A percentile compares a stretch with the other conserved stretches of the same genome.
Evolutionary conservation across 2,329 filamentous ascomycete species (phyloP).

Genomic region (Neoarthrinium moseri): DNA sequence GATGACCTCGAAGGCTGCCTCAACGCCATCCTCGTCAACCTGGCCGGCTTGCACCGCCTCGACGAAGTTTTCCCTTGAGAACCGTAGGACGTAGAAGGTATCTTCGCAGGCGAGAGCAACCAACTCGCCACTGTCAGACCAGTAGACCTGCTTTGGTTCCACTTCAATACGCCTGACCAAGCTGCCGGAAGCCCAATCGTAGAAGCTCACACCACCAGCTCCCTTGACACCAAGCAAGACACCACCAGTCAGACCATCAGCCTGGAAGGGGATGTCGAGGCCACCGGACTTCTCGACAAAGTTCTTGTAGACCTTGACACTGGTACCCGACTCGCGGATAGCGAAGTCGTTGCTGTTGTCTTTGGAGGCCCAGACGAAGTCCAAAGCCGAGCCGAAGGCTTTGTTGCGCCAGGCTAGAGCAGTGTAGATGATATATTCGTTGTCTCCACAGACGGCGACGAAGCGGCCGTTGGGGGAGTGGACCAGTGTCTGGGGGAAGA

Average conservation of each 20-base stretch:
- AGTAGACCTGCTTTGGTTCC: constrained; percentile 76
- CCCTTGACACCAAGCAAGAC: constrained; percentile 92
- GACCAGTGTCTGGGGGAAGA: constrained; percentile 90
- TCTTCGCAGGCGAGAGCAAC: constrained; percentile 93
- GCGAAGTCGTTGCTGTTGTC: constrained; percentile 98
- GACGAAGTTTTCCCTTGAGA: constrained; percentile 84
- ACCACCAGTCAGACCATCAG: constrained; percentile 86
- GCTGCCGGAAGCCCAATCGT: constrained; percentile 89
- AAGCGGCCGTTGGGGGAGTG: constrained; percentile 96
- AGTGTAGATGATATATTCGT: constrained; percentile 99
- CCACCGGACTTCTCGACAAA: constrained; percentile 89
- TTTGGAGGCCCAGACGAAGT: constrained; percentile 96
- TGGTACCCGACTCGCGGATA: constrained; percentile 90
- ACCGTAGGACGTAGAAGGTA: constrained; percentile 90
- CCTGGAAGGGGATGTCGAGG: constrained; percentile 91
- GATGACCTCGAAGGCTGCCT: constrained; percentile 93
- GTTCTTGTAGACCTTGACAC: constrained; percentile 96
- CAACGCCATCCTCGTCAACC: constrained; percentile 87
- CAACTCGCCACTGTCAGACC: constrained; percentile 94
- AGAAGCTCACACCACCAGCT: constrained; percentile 91
- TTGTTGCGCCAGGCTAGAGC: constrained; percentile 96
- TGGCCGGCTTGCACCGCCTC: constrained; percentile 79
- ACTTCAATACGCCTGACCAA: constrained; percentile 91
- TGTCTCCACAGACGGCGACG: constrained; percentile 80
- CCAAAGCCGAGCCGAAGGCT: constrained; percentile 89